Base-by-base conservation (phyloP, 495 filamentous ascomycete genomes). In the Sporormia fimetaria region DNA sequence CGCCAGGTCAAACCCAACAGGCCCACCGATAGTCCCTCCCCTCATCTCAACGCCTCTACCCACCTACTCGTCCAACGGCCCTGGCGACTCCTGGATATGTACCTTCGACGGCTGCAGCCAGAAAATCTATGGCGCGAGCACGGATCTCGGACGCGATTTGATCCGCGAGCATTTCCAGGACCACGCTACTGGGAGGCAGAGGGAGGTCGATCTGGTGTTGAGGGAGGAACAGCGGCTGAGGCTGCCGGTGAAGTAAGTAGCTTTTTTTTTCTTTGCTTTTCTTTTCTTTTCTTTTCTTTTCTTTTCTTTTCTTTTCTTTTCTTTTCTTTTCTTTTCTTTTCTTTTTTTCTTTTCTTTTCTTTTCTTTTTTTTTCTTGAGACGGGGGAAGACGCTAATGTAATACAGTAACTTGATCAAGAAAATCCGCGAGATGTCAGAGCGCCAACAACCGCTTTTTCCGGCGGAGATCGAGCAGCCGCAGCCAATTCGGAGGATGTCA, bases 61-160 rank as follows among this genome's bases (percentile, higher is more conserved):
- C 14, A 69, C 61, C 22, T 65, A 55, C 37, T 61, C 54, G 1
- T 62, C 62, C 15, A 64, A 70, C 36, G 69, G 68, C 1, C 73
- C 74, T 6, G 67, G 77, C 31, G 75, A 80, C 32, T 70, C 71
- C 1, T 88, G 82, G 81, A 63, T 62, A 8, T 92, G 84, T 53
- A 69, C 71, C 21, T 69, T 82, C 40, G 72, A 74, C 23, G 80
- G 70, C 20, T 92, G 84, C 57, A 55, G 56, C 20, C 73, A 76
- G 39, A 63, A 76, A 21, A 69, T 84, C 16, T 68, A 73, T 50
- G 69, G 66, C 20, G 76, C 73, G 16, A 70, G 73, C 31, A 66
- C 69, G 9, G 62, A 69, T 23, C 62, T 66, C 2, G 73, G 73
- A 18, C 71, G 76, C 54, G 61, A 68, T 14, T 58, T 74, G 12